Evolutionary conservation across 1,139 yeast genomes (phyloP).

Genomic region (Saccharomyces hybrid): DNA sequence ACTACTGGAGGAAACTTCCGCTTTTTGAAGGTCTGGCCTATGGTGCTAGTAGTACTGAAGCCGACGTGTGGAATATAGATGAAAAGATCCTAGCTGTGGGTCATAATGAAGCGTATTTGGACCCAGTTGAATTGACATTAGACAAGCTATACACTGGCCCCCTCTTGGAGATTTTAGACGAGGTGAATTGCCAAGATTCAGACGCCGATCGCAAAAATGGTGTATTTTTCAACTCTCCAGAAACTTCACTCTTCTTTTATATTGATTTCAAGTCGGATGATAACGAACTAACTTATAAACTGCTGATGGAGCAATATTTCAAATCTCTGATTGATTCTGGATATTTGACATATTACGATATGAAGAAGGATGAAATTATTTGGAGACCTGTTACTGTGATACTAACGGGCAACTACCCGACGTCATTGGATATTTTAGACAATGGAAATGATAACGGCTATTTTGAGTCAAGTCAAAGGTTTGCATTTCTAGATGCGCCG

Average conservation of each 20-base stretch:
- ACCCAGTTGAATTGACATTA: conserved; percentile 38
- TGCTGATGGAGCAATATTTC: conserved; percentile 32
- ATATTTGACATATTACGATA: conserved; percentile 34
- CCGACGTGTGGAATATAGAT: conserved; percentile 53
- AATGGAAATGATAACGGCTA: conserved; percentile 12
- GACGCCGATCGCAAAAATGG: conserved; percentile 29
- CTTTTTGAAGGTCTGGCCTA: conserved; percentile 51
- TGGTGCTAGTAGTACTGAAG: conserved; percentile 60
- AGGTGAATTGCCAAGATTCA: conserved; percentile 27
- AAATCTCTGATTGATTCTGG: conserved; percentile 32
- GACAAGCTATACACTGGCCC: conserved; percentile 48
- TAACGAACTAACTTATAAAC: conserved; percentile 30
- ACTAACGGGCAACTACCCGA: conserved; percentile 38
- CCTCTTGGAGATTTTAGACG: conserved; percentile 40
- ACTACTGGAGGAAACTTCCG: conserved; percentile 61
- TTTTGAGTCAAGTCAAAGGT: conserved; percentile 21
- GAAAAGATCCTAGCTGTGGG: conserved; percentile 54
- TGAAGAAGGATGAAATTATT: conserved; percentile 20
- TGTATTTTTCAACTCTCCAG: conserved; percentile 38
- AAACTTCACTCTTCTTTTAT: conserved; percentile 37
- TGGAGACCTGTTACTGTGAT: conserved; percentile 41
- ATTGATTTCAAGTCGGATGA: conserved; percentile 43
- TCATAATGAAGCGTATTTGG: conserved; percentile 46
- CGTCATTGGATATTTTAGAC: conserved; percentile 12
- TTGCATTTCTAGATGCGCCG: conserved; percentile 35